phyloP scores from a whole-genome alignment of 495 filamentous ascomycete genomes.

The Glonium stellatum region DNA sequence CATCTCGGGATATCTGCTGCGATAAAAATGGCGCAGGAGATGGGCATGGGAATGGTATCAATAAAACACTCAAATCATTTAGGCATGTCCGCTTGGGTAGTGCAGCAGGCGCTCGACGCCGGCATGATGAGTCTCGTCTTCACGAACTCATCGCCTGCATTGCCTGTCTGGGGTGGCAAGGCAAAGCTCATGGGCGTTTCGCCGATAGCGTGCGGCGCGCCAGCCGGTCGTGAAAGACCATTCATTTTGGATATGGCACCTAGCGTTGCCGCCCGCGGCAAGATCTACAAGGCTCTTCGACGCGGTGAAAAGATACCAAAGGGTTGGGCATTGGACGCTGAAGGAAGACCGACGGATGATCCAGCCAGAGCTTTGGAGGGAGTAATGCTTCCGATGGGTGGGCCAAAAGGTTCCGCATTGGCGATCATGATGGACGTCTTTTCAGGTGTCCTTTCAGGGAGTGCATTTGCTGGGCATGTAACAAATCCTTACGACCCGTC shows the following conservation, averaged over 20 bases:
- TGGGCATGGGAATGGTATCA: conserved; percentile 65
- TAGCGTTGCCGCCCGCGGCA: conserved; percentile 62
- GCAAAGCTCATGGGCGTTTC: conserved; percentile 64
- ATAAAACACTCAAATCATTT: conserved; percentile 75
- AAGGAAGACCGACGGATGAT: conserved; percentile 63
- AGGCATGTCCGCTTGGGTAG: conserved; percentile 73
- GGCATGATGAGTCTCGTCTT: conserved; percentile 72
- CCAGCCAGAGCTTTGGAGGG: conserved; percentile 58
- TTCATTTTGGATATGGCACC: conserved; percentile 81
- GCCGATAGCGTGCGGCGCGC: conserved; percentile 73
- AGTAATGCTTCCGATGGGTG: conserved; percentile 75
- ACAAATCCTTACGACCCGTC: conserved; percentile 65
- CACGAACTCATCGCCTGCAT: conserved; percentile 68
- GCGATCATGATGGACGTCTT: conserved; percentile 83
- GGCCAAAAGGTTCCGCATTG: conserved; percentile 65
- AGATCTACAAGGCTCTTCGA: conserved; percentile 66
- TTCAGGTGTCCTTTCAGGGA: conserved; percentile 64
- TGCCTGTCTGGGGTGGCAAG: conserved; percentile 65
- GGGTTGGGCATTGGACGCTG: conserved; percentile 66
- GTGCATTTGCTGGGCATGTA: conserved; percentile 66
- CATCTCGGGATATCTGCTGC: conserved; percentile 56
- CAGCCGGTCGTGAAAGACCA: conserved; percentile 46
- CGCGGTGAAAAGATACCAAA: conserved; percentile 65
- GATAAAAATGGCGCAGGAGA: conserved; percentile 55
- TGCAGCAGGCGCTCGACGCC: conserved; percentile 63